These are phyloP conservation scores for Laguncularia racemosa DNA, from an alignment of 345 rosid genomes.

Conservation along the genomic window DNA sequence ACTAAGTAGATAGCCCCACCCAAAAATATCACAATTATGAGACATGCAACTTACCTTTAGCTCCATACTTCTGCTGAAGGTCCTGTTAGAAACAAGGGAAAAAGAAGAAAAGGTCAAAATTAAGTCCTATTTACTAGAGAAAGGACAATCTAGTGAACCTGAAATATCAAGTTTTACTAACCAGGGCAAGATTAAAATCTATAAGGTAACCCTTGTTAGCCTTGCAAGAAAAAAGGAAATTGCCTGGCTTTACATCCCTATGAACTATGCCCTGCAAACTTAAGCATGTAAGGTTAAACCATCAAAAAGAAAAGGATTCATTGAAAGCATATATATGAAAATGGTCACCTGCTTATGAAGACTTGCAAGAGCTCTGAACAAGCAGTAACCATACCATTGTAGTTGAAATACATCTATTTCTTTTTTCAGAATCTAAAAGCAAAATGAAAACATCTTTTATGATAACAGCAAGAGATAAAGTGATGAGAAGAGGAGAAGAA, in stretches of 20 bases:
- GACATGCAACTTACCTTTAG: conserved; percentile 40
- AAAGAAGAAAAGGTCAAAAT: conserved; percentile 4
- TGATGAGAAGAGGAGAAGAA: neutral
- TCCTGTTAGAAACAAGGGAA: conserved; percentile 46
- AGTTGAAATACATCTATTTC: conserved; percentile 66
- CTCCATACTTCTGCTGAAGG: conserved; percentile 60
- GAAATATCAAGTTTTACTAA: conserved; percentile 29
- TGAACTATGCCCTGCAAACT: conserved; percentile 71
- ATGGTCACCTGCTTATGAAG: conserved; percentile 73
- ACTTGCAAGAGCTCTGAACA: conserved; percentile 81
- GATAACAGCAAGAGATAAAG: conserved; percentile 6
- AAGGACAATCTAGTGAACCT: neutral
- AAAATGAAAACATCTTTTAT: conserved; percentile 11
- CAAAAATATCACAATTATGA: conserved; percentile 2
- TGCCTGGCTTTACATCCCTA: conserved; percentile 96
- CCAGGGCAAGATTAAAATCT: conserved; percentile 95
- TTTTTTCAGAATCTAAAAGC: conserved; percentile 51
- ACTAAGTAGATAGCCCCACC: neutral
- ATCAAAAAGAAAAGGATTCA: conserved; percentile 1
- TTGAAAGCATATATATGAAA: neutral
- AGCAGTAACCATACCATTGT: conserved; percentile 75
- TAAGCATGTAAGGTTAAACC: conserved; percentile 3
- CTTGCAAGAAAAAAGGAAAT: conserved; percentile 83
- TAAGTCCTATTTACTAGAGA: conserved; percentile 1
- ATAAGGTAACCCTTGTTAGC: conserved; percentile 77